These are phyloP conservation scores for Bremia lactucae DNA, from an alignment of 352 stramenopile genomes.

Conservation along the genomic window DNA sequence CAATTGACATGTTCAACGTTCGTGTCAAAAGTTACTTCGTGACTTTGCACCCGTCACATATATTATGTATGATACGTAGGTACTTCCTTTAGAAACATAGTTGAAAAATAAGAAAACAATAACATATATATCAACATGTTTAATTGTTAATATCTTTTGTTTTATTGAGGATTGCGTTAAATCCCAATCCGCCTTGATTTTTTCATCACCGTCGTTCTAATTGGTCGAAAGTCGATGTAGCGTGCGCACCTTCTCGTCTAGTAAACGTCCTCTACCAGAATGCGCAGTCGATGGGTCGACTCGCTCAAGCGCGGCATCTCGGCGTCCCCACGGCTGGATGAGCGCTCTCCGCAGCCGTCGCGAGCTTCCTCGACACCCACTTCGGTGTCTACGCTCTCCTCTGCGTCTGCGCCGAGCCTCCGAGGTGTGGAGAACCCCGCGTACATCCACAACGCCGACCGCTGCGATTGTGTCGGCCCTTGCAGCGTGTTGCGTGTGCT, in stretches of 20 bases:
- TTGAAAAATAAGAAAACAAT: no score
- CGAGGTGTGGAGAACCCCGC: constrained; percentile 28
- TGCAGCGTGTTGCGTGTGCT: constrained; percentile 61
- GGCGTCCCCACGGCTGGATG: constrained; percentile 21
- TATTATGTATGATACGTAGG: no score
- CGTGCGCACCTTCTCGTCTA: constrained; percentile 4
- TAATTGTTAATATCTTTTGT: no score
- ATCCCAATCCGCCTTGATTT: no score
- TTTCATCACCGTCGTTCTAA: neutral
- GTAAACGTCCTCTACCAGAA: constrained; percentile 9
- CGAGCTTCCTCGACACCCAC: constrained; percentile 10
- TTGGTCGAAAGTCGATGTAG: constrained; percentile 7
- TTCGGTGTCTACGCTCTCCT: constrained; percentile 19
- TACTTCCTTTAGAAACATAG: no score
- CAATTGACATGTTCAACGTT: no score
- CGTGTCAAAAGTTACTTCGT: no score
- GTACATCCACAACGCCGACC: constrained; percentile 42
- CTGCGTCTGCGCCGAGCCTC: constrained; percentile 9
- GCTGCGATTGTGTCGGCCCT: constrained; percentile 40
- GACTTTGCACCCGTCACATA: no score
- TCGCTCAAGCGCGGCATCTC: constrained; percentile 50
- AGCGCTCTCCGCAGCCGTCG: constrained; percentile 10
- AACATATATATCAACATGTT: no score
- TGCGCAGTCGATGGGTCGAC: constrained; percentile 68
- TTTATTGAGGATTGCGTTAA: no score